A percentile compares a stretch with the other conserved stretches of the same genome.
Evolutionary conservation across 2,329 filamentous ascomycete species (phyloP).

Genomic region (Pseudogymnoascus sp.): DNA sequence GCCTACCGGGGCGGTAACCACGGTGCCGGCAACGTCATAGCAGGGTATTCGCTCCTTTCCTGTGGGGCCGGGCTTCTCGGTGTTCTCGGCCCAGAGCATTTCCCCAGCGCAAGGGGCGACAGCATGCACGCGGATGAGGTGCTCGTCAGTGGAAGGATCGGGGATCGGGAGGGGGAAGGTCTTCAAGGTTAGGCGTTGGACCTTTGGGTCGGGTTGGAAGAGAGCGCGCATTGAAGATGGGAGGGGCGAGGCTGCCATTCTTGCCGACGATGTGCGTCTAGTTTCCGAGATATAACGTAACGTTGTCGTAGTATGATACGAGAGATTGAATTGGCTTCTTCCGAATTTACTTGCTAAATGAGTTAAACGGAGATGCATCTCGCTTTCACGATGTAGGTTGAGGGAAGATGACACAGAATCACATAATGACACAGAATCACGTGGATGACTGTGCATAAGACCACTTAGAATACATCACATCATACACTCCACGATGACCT

Average conservation of each 20-base stretch:
- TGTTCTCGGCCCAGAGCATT: constrained; percentile 34
- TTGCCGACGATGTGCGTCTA: not conserved
- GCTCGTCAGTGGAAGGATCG: constrained; percentile 20
- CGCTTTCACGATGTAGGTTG: not conserved
- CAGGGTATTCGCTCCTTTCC: constrained; percentile 30
- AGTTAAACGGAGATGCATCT: not conserved
- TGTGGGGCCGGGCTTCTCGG: constrained; percentile 18
- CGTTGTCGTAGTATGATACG: not conserved
- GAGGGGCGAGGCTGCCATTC: not conserved
- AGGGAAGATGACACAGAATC: not conserved
- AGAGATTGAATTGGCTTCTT: not conserved
- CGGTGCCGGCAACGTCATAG: constrained; percentile 34
- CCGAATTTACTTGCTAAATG: not conserved
- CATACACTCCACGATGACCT: not conserved
- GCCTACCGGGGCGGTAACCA: constrained; percentile 28
- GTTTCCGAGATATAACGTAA: not conserved
- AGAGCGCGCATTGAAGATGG: constrained; percentile 5
- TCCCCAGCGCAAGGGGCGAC: constrained; percentile 35
- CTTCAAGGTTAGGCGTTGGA: constrained; percentile 7
- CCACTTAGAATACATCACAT: not conserved
- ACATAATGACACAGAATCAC: not conserved
- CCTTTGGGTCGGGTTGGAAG: constrained; percentile 8
- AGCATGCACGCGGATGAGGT: constrained; percentile 34
- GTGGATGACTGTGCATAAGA: not conserved
- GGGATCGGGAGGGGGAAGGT: constrained; percentile 19